Percentiles rank a stretch among this genome's conserved stretches.
Evolutionary conservation across 805 yeast species (phyloP).

Genomic region (Wickerhamiella slavikovae): DNA sequence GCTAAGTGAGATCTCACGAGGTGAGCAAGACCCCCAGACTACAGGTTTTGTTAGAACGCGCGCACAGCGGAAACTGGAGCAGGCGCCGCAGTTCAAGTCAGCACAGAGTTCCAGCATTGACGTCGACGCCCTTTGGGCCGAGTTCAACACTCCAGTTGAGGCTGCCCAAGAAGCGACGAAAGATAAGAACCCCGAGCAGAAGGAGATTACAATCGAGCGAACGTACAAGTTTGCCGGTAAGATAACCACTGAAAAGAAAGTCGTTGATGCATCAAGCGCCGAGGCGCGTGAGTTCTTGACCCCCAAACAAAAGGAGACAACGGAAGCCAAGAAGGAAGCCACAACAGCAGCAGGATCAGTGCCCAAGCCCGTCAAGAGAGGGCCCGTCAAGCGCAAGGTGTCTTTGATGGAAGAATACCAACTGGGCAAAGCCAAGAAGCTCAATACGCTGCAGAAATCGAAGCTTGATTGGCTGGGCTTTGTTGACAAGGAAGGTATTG

Average conservation of each 20-base stretch:
- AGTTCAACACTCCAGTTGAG: slow-evolving; percentile 20
- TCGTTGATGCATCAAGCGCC: slow-evolving; percentile 57
- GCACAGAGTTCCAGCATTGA: slow-evolving; percentile 18
- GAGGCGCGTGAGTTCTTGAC: slow-evolving; percentile 70
- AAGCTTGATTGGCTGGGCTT: slow-evolving; percentile 87
- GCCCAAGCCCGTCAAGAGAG: slow-evolving; percentile 7
- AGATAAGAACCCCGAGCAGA: background rate
- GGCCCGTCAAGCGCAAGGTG: slow-evolving; percentile 41
- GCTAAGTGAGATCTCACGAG: slow-evolving; percentile 24
- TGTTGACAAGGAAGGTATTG: slow-evolving; percentile 69
- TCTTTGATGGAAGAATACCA: slow-evolving; percentile 56
- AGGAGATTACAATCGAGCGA: slow-evolving; percentile 41
- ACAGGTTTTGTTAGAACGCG: slow-evolving; percentile 60
- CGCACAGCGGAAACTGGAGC: slow-evolving; percentile 27
- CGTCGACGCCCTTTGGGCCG: slow-evolving; percentile 34
- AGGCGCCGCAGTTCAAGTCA: slow-evolving; percentile 5
- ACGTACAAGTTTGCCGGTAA: slow-evolving; percentile 84
- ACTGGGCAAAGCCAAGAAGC: slow-evolving; percentile 48
- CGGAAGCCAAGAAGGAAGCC: slow-evolving; percentile 5
- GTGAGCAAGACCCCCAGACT: slow-evolving; percentile 33
- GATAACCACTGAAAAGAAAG: slow-evolving; percentile 51
- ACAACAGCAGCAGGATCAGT: slow-evolving; percentile 1
- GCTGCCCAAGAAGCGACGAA: slow-evolving; percentile 1
- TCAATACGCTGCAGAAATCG: slow-evolving; percentile 83
- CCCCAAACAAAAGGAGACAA: slow-evolving; percentile 10